Percentiles rank a stretch among this genome's conserved stretches.
phyloP scores from a whole-genome alignment of 139 green algal genomes.

The Micractinium conductrix region DNA sequence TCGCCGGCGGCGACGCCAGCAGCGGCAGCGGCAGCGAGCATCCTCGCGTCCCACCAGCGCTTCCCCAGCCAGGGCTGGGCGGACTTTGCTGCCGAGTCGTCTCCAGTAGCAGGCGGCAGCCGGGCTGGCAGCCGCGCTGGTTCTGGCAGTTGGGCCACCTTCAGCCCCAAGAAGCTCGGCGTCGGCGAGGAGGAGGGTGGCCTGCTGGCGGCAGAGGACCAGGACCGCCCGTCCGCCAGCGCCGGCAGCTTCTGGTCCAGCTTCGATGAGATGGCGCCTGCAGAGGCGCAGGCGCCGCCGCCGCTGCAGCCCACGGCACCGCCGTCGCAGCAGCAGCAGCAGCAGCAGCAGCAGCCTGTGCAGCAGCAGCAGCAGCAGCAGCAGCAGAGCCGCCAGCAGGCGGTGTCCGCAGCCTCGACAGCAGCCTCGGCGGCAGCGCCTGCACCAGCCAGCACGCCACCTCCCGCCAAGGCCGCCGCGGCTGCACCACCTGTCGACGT shows the following conservation, averaged over 20 bases:
- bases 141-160: constrained; percentile 26
- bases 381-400: background rate
- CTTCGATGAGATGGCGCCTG: constrained; percentile 3
- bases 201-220: background rate
- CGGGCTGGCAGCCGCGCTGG: background rate
- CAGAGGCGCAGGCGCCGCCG: background rate
- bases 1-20: background rate
- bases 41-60: background rate
- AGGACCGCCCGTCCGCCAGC: background rate
- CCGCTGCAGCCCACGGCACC: background rate
- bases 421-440: background rate
- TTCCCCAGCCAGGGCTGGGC: constrained; percentile 18
- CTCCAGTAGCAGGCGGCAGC: background rate
- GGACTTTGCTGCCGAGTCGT: background rate
- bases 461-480: background rate
- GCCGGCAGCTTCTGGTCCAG: constrained; percentile 30
- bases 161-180: constrained; percentile 27
- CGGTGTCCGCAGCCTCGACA: background rate
- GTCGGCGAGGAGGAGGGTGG: background rate
- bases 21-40: too few relatives aligned
- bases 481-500: background rate
- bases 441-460: background rate
- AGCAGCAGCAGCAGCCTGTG: background rate
- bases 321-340: background rate
- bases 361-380: background rate